Conservation (phyloP, 2,329 filamentous ascomycete species). For the Pleoardoris graminearum region DNA sequence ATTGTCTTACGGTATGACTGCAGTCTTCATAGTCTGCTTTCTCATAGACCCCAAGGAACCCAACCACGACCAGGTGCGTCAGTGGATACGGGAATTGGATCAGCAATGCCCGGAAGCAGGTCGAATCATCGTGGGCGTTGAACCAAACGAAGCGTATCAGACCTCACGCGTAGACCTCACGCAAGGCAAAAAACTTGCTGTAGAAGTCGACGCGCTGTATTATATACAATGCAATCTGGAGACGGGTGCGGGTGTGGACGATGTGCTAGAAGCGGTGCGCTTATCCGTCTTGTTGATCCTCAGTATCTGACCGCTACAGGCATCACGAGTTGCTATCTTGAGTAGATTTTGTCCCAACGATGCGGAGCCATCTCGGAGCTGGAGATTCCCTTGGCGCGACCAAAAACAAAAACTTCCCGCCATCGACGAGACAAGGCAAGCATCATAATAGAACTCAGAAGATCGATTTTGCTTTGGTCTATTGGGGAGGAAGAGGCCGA, state of each 20-base stretch:
- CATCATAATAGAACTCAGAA: too few species aligned
- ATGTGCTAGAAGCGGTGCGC: slow-evolving; percentile 10
- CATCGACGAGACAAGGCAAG: too few species aligned
- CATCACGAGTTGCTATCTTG: too few species aligned
- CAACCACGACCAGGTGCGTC: background rate
- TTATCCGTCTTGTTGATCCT: background rate
- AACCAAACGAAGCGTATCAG: background rate
- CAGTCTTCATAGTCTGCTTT: slow-evolving; percentile 11
- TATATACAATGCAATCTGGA: slow-evolving; percentile 8
- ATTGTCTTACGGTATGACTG: background rate
- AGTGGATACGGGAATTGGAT: background rate
- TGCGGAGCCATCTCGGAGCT: too few species aligned
- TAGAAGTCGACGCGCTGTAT: background rate
- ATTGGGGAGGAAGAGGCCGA: too few species aligned
- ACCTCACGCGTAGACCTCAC: background rate
- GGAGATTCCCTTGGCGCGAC: too few species aligned
- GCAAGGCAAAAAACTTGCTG: background rate
- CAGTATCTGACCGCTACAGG: too few species aligned
- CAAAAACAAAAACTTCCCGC: too few species aligned
- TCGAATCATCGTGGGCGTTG: slow-evolving; percentile 7
- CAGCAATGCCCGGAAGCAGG: background rate
- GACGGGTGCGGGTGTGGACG: slow-evolving; percentile 7
- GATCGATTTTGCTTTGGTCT: too few species aligned
- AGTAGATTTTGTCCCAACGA: too few species aligned
- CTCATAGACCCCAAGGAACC: background rate